Evolutionary conservation across 805 yeast genomes (phyloP).

Genomic region (Kregervanrija fluxuum): DNA sequence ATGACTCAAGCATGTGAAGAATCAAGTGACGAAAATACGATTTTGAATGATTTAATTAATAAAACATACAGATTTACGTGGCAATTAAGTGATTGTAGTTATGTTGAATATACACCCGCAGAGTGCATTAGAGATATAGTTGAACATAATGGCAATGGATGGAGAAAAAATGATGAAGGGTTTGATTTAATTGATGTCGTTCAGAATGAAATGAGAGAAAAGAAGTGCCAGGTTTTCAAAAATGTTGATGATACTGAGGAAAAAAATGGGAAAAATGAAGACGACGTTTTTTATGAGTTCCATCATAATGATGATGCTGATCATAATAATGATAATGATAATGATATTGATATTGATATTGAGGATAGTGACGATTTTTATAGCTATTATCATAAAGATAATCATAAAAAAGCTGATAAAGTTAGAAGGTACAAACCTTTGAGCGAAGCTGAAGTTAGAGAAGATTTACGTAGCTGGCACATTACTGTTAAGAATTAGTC

Average conservation of each 20-base stretch:
- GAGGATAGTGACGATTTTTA: neutral
- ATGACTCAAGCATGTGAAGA: constrained; percentile 10
- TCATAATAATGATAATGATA: neutral
- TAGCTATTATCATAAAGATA: constrained; percentile 1
- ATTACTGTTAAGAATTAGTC: constrained; percentile 9
- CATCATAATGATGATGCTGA: neutral
- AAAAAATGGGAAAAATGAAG: neutral
- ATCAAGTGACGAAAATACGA: constrained; percentile 1
- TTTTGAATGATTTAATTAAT: constrained; percentile 20
- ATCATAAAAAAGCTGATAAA: neutral
- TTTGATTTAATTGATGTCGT: constrained; percentile 31
- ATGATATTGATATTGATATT: constrained; percentile 2
- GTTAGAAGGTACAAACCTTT: constrained; percentile 16
- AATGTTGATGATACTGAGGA: neutral
- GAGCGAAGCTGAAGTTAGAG: constrained; percentile 26
- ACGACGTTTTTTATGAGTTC: neutral
- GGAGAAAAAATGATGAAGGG: constrained; percentile 46
- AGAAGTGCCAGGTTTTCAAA: constrained; percentile 7
- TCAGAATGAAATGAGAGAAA: constrained; percentile 14
- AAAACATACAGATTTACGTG: constrained; percentile 27
- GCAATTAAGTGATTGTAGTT: constrained; percentile 19
- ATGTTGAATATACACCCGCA: constrained; percentile 51
- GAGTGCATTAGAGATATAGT: constrained; percentile 72
- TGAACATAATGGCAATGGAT: constrained; percentile 57
- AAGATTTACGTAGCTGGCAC: constrained; percentile 37